Percentiles rank a stretch among this genome's conserved stretches.
These are phyloP conservation scores for Penicillium lividum DNA, from an alignment of 495 filamentous ascomycete species.

Conservation along the genomic window DNA sequence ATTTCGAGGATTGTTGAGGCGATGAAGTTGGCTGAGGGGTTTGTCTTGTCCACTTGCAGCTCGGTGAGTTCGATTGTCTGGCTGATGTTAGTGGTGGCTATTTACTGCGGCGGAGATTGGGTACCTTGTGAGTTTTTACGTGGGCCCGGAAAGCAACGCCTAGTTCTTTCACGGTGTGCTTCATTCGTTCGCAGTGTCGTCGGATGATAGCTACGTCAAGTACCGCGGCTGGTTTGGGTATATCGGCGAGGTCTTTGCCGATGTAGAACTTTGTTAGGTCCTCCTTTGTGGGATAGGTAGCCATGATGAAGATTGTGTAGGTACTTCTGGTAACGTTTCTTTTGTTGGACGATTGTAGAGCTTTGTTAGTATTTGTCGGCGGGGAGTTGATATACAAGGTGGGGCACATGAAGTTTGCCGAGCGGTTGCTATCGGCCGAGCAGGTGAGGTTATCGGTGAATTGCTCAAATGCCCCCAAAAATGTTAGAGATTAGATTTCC, in stretches of 20 bases:
- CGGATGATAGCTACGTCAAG: conserved; percentile 68
- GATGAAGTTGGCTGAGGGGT: conserved; percentile 60
- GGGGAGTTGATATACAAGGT: too few relatives aligned
- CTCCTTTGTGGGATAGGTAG: conserved; percentile 23
- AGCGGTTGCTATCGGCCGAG: too few relatives aligned
- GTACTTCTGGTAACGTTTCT: too few relatives aligned
- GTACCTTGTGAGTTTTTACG: conserved; percentile 84
- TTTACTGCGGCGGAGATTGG: too few relatives aligned
- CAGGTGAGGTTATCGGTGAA: too few relatives aligned
- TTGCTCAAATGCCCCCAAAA: too few relatives aligned
- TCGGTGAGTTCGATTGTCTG: conserved; percentile 72
- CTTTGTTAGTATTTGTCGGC: too few relatives aligned
- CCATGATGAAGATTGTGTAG: too few relatives aligned
- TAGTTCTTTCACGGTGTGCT: conserved; percentile 58
- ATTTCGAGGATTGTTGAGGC: conserved; percentile 79
- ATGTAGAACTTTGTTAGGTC: conserved; percentile 50
- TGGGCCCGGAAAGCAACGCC: conserved; percentile 74
- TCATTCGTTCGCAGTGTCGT: conserved; percentile 73
- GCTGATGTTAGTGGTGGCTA: too few relatives aligned
- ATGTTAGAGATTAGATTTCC: too few relatives aligned
- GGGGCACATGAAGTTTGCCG: too few relatives aligned
- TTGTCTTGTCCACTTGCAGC: conserved; percentile 66
- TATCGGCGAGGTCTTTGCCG: conserved; percentile 59
- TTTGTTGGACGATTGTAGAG: too few relatives aligned
- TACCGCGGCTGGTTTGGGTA: conserved; percentile 67